A percentile compares a stretch with the other conserved stretches of the same genome.
phyloP scores from a whole-genome alignment of 1,139 yeast genomes.

The Hansenula anomala region DNA sequence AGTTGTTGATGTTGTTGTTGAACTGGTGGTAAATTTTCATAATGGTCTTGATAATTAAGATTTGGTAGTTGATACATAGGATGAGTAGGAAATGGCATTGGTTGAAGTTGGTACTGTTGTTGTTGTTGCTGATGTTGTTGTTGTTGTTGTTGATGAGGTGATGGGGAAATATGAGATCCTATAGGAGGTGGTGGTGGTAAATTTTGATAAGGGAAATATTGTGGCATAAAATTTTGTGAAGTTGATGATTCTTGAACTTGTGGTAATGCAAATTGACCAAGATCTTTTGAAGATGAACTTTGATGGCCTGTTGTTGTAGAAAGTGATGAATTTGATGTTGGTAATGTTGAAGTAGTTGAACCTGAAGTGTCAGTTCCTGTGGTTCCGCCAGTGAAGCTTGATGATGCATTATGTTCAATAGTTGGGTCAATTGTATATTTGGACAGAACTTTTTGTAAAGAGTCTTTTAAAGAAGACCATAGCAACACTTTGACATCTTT shows the following conservation, averaged over 20 bases:
- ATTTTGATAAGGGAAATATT: not conserved
- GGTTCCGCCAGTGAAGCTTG: no score
- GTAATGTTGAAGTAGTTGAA: not conserved
- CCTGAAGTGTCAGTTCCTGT: not conserved
- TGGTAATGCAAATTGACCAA: not conserved
- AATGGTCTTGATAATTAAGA: no score
- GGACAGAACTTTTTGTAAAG: slow-evolving; percentile 56
- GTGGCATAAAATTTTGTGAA: not conserved
- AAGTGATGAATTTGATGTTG: not conserved
- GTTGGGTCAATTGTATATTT: slow-evolving; percentile 37
- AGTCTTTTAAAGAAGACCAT: slow-evolving; percentile 52
- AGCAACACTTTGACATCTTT: slow-evolving; percentile 67
- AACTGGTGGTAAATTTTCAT: no score
- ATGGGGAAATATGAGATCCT: not conserved
- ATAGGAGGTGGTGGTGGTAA: not conserved
- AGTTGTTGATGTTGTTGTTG: not conserved
- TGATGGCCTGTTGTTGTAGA: not conserved
- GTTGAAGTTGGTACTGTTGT: no score
- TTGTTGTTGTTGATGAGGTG: not conserved
- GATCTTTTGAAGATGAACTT: not conserved
- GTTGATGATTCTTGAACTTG: not conserved
- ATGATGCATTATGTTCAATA: not conserved
- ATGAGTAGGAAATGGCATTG: not conserved
- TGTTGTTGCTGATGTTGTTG: not conserved
- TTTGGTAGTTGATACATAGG: not conserved